phyloP scores from a whole-genome alignment of 2,329 filamentous ascomycete genomes.

The Neophaeococcomyces mojaviensis region DNA sequence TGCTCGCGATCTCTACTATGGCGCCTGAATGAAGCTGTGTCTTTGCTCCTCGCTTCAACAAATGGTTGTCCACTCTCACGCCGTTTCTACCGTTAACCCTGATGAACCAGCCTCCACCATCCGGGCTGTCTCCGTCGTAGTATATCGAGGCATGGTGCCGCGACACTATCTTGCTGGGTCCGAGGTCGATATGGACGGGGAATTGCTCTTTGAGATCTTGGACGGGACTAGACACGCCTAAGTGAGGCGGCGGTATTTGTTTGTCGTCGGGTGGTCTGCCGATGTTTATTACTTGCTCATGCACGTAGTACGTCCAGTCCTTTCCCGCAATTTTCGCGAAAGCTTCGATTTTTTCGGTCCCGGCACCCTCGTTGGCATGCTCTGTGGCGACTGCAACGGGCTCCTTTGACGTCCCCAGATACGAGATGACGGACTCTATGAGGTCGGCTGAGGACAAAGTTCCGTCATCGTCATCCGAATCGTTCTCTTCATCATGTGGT shows the following conservation, averaged over 20 bases:
- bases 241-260: constrained; percentile 10
- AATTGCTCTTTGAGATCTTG: constrained; percentile 34
- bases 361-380: constrained; percentile 37
- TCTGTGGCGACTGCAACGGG: constrained; percentile 37
- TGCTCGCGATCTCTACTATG: constrained; percentile 82
- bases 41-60: constrained; percentile 59
- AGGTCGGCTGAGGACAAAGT: constrained; percentile 36
- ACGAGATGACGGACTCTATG: constrained; percentile 42
- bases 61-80: constrained; percentile 67
- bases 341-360: constrained; percentile 40
- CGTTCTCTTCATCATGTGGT: constrained; percentile 33
- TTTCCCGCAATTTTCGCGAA: constrained; percentile 45
- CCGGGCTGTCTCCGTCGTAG: constrained; percentile 57
- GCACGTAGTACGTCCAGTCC: constrained; percentile 47
- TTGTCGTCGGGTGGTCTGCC: constrained; percentile 43
- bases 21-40: constrained; percentile 72
- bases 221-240: constrained; percentile 38
- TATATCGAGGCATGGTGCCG: constrained; percentile 67
- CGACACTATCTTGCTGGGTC: constrained; percentile 74
- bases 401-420: constrained; percentile 36
- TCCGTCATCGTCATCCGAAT: constrained; percentile 36
- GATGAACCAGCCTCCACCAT: constrained; percentile 65
- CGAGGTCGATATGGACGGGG: constrained; percentile 75
- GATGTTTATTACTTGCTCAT: constrained; percentile 42
- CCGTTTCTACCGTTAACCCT: constrained; percentile 87